Percentiles rank a stretch among this genome's conserved stretches.
Evolutionary conservation across 2,329 filamentous ascomycete genomes (phyloP).

Genomic region (Zymoseptoria crescenta): DNA sequence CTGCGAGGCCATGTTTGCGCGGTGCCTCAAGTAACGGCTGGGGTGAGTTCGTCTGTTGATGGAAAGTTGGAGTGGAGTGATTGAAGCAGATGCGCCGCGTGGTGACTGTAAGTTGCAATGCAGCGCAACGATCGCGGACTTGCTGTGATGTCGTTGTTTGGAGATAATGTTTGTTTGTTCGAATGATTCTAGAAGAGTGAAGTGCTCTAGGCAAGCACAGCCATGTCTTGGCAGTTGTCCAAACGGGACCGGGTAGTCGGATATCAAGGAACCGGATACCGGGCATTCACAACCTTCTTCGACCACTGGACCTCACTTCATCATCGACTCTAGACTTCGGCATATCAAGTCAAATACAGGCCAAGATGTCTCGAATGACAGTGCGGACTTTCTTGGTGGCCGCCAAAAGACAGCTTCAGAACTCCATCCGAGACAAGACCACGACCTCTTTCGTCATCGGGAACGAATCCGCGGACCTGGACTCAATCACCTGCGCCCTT

Average conservation of each 20-base stretch:
- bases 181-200: neutral
- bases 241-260: neutral
- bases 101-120: neutral
- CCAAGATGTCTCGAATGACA: slow-evolving; percentile 36
- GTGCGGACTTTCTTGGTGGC: slow-evolving; percentile 40
- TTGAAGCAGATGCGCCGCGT: neutral
- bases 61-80: neutral
- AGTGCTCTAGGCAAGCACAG: neutral
- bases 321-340: neutral
- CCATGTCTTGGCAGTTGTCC: neutral
- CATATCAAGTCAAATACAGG: neutral
- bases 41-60: neutral
- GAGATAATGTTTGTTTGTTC: neutral
- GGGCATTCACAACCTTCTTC: neutral
- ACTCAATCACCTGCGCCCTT: slow-evolving; percentile 68
- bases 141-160: neutral
- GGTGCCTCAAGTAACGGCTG: neutral
- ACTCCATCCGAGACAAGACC: slow-evolving; percentile 33
- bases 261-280: neutral
- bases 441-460: slow-evolving; percentile 45
- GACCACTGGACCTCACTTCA: neutral
- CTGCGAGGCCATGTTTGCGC: slow-evolving; percentile 42
- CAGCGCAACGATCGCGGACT: neutral
- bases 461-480: slow-evolving; percentile 62
- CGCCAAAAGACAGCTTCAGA: slow-evolving; percentile 37